phyloP scores from a whole-genome alignment of 192 early-diverging fungal genomes.

The Funneliformis mosseae region DNA sequence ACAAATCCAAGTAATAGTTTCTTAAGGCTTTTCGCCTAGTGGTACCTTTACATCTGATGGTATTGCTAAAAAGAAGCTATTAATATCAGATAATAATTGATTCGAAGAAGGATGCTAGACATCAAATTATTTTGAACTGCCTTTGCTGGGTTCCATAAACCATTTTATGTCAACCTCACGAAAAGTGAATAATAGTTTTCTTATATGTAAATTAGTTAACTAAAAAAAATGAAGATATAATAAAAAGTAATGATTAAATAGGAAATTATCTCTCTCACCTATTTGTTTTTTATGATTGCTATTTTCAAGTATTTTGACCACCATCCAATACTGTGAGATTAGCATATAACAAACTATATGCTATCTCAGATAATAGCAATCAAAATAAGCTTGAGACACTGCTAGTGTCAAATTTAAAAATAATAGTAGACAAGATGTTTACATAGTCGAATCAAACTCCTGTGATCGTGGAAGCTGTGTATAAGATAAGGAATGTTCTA shows the following conservation, averaged over 20 bases:
- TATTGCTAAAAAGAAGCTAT: constrained; percentile 79
- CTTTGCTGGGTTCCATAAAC: constrained; percentile 96
- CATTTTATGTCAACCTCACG: constrained; percentile 79
- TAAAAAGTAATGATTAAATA: not conserved
- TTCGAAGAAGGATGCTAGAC: constrained; percentile 55
- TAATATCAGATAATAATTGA: constrained; percentile 71
- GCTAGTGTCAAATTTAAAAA: constrained; percentile 71
- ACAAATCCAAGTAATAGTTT: constrained; percentile 83
- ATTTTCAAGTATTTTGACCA: constrained; percentile 79
- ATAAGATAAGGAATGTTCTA: constrained; percentile 45
- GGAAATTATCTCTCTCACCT: constrained; percentile 46
- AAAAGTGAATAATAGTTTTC: constrained; percentile 58
- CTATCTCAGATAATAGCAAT: constrained; percentile 76
- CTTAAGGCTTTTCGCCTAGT: constrained; percentile 94
- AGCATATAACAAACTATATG: constrained; percentile 80
- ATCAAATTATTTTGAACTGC: constrained; percentile 71
- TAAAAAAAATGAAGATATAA: constrained; percentile 33
- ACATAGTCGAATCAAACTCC: constrained; percentile 66
- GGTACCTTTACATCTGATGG: constrained; percentile 76
- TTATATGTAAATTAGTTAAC: constrained; percentile 71
- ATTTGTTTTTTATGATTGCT: constrained; percentile 76
- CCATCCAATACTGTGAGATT: constrained; percentile 61
- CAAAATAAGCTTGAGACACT: constrained; percentile 65
- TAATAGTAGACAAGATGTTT: constrained; percentile 76
- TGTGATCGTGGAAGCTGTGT: constrained; percentile 50